Conservation (phyloP, 352 stramenopile species). For the Phytophthora pistaciae region DNA sequence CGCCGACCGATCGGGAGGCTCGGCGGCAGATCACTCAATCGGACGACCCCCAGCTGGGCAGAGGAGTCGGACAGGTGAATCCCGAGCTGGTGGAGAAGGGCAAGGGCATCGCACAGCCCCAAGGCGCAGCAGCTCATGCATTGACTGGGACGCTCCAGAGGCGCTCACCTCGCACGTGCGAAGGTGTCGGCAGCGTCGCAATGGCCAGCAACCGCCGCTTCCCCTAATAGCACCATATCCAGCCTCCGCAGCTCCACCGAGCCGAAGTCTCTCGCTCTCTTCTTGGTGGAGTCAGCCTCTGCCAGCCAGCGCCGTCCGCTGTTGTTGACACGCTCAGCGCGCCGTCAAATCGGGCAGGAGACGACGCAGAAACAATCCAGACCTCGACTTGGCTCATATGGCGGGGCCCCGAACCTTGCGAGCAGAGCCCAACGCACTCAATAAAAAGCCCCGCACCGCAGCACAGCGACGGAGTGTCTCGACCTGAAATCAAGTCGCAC, state of each 20-base stretch:
- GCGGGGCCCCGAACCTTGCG: background rate
- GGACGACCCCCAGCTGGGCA: slow-evolving; percentile 29
- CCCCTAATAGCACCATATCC: background rate
- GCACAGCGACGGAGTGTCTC: slow-evolving; percentile 13
- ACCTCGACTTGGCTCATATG: slow-evolving; percentile 26
- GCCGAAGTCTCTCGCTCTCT: background rate
- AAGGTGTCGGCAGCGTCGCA: slow-evolving; percentile 5
- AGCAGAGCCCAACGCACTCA: background rate
- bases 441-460: background rate
- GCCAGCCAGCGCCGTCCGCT: background rate
- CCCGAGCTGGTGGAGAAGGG: slow-evolving; percentile 19
- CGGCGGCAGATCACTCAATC: slow-evolving; percentile 26
- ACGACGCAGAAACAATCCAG: slow-evolving; percentile 43
- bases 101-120: slow-evolving; percentile 7
- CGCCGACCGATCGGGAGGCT: background rate
- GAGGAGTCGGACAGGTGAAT: slow-evolving; percentile 22
- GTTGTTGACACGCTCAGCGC: background rate
- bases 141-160: background rate
- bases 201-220: background rate
- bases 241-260: background rate
- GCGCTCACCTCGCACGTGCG: slow-evolving; percentile 9
- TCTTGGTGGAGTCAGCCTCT: slow-evolving; percentile 14
- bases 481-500: slow-evolving; percentile 23
- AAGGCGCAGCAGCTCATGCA: background rate
- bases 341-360: slow-evolving; percentile 36